Percentiles rank a stretch among this genome's conserved stretches.
phyloP scores from a whole-genome alignment of 306 rosid species.

The Malus sylvestris region DNA sequence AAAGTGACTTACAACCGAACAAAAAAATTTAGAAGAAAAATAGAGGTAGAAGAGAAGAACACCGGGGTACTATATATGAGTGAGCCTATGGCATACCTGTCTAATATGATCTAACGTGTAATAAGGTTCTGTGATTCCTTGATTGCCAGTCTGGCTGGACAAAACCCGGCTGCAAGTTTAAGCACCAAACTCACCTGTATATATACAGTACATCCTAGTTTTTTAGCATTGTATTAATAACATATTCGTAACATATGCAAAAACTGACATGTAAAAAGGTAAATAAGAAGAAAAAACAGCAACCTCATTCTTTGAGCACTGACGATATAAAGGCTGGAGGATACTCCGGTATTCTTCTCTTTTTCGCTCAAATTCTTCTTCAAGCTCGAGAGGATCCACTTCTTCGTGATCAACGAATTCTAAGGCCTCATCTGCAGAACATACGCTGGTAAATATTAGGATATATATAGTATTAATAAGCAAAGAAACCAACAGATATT shows the following conservation, averaged over 20 bases:
- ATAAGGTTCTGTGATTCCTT: conserved; percentile 6
- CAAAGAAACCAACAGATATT: too few species aligned
- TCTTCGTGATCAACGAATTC: conserved; percentile 6
- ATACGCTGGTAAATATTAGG: neutral
- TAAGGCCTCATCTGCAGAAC: conserved; percentile 9
- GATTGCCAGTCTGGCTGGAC: neutral
- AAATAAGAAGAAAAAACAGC: neutral
- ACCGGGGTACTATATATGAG: too few species aligned
- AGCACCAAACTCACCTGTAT: conserved; percentile 18
- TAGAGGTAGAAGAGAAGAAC: neutral
- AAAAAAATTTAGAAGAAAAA: neutral
- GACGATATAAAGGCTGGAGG: conserved; percentile 1
- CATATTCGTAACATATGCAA: neutral
- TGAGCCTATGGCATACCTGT: neutral
- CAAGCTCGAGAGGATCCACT: conserved; percentile 7
- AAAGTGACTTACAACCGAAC: conserved; percentile 2
- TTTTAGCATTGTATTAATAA: too few species aligned
- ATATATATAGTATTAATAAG: neutral
- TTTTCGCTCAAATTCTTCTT: conserved; percentile 9
- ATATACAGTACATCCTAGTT: neutral
- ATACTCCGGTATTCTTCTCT: conserved; percentile 3
- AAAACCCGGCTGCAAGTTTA: conserved; percentile 15
- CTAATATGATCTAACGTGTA: conserved; percentile 15
- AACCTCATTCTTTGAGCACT: conserved; percentile 13
- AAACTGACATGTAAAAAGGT: neutral